phyloP scores from a whole-genome alignment of 2,329 filamentous ascomycete genomes.

The Pseudocercospora vitis region DNA sequence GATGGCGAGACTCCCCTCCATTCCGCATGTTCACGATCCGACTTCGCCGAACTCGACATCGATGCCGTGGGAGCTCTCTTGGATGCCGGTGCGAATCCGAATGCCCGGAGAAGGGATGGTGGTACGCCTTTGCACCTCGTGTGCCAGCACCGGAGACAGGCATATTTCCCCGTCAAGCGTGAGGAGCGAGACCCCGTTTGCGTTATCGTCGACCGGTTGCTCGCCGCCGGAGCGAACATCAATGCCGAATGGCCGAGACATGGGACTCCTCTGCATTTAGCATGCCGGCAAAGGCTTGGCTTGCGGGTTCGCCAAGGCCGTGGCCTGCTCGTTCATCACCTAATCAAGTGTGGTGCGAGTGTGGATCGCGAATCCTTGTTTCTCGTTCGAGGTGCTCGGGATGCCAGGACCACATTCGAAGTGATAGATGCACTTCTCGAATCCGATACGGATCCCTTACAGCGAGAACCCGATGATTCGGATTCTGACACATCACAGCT shows the following conservation, averaged over 20 bases:
- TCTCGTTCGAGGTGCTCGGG: too few relatives aligned
- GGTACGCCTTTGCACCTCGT: not conserved
- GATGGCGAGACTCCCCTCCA: not conserved
- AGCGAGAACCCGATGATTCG: too few relatives aligned
- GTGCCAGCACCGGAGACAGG: too few relatives aligned
- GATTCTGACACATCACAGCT: too few relatives aligned
- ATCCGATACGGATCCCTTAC: too few relatives aligned
- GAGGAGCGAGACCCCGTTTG: too few relatives aligned
- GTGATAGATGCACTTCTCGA: too few relatives aligned
- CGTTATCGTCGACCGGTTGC: not conserved
- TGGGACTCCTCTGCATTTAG: not conserved
- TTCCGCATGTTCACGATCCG: not conserved
- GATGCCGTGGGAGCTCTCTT: not conserved
- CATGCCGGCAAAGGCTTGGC: not conserved
- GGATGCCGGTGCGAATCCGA: not conserved
- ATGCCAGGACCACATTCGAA: too few relatives aligned
- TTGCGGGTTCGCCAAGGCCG: not conserved
- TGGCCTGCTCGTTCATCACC: too few relatives aligned
- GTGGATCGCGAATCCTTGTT: too few relatives aligned
- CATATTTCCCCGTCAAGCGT: not conserved
- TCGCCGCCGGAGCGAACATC: not conserved
- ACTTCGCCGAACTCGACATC: too few relatives aligned
- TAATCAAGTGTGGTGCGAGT: too few relatives aligned
- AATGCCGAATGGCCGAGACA: not conserved
- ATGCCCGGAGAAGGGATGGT: not conserved